Percentiles rank a stretch among this genome's conserved stretches.
Evolutionary conservation across 2,329 filamentous ascomycete genomes (phyloP).

Genomic region (Colletotrichum karsti): DNA sequence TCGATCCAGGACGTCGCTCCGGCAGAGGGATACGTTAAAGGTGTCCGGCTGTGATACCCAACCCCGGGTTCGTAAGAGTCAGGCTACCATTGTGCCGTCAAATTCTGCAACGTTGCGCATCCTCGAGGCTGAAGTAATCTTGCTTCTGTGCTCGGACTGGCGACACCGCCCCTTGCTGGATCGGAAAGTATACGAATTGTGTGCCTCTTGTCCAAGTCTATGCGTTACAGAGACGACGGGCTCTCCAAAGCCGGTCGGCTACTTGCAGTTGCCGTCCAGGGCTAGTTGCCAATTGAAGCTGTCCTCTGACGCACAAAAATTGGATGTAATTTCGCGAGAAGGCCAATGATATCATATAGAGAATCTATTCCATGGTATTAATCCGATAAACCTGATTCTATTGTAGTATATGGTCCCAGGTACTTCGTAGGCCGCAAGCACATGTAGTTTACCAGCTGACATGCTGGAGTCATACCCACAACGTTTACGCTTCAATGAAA

Average conservation of each 20-base stretch:
- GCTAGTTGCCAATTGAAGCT: not conserved
- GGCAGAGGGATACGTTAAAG: not conserved
- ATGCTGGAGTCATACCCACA: too few relatives aligned
- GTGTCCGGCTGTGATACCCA: not conserved
- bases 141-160: not conserved
- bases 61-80: not conserved
- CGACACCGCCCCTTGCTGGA: not conserved
- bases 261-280: slow-evolving; percentile 6
- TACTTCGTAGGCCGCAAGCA: not conserved
- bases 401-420: not conserved
- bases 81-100: not conserved
- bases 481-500: too few relatives aligned
- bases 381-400: not conserved
- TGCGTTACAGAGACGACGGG: not conserved
- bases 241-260: not conserved
- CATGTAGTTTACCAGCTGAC: not conserved
- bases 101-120: not conserved
- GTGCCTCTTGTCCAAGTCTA: not conserved
- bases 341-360: not conserved
- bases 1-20: not conserved
- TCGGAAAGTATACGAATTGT: not conserved
- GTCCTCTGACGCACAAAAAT: not conserved
- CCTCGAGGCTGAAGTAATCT: slow-evolving; percentile 6
- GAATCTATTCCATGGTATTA: not conserved
- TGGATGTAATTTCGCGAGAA: not conserved